Evolutionary conservation across 306 rosid species (phyloP).

Genomic region (Lathyrus sativus): DNA sequence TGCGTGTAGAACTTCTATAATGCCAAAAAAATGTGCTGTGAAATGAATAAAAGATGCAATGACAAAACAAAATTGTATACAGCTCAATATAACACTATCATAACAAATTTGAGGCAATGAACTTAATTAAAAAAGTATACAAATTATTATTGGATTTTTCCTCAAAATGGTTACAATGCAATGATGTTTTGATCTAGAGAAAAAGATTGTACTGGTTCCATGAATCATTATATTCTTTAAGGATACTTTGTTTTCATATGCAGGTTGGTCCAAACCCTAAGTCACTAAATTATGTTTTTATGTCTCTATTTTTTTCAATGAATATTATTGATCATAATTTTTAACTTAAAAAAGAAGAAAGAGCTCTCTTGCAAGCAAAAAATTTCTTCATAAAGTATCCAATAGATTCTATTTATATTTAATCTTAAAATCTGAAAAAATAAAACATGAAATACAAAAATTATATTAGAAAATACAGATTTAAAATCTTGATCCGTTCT

Average conservation of each 20-base stretch:
- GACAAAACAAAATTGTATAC: slow-evolving; percentile 40
- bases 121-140: slow-evolving; percentile 17
- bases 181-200: slow-evolving; percentile 28
- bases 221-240: slow-evolving; percentile 7
- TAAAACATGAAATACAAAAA: no score
- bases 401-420: no score
- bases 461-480: no score
- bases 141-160: slow-evolving; percentile 26
- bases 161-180: slow-evolving; percentile 12
- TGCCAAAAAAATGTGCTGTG: slow-evolving; percentile 18
- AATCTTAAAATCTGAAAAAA: no score
- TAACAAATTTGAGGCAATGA: slow-evolving; percentile 28
- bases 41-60: slow-evolving; percentile 7
- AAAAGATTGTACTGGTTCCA: background rate
- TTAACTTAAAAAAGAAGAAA: background rate
- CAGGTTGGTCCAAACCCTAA: background rate
- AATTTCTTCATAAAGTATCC: background rate
- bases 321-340: background rate
- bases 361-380: background rate
- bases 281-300: background rate
- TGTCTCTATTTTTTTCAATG: background rate
- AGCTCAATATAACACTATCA: slow-evolving; percentile 39
- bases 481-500: no score
- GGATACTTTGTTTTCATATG: background rate
- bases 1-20: slow-evolving; percentile 44